phyloP scores from a whole-genome alignment of 176 grass and related monocot genomes.

The Paspalum vaginatum region DNA sequence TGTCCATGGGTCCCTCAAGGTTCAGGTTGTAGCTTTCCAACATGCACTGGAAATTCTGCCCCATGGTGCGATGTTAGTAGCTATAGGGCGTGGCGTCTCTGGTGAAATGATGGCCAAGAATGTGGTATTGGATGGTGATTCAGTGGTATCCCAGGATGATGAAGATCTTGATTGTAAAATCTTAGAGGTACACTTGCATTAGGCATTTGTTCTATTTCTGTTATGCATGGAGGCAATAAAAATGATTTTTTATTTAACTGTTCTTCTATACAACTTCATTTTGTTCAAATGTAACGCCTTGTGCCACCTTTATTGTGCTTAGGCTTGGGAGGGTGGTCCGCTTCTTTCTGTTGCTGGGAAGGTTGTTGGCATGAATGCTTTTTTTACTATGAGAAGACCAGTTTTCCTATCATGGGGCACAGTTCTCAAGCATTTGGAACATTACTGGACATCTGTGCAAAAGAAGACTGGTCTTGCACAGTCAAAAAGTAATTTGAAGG shows the following conservation, averaged over 20 bases:
- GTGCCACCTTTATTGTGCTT: neutral
- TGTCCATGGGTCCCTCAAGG: neutral
- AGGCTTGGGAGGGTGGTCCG: too few species aligned
- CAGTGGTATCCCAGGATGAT: neutral
- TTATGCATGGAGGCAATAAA: neutral
- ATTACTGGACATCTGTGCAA: too few species aligned
- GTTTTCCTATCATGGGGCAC: too few species aligned
- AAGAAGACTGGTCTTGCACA: too few species aligned
- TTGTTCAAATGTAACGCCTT: neutral
- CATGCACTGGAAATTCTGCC: neutral
- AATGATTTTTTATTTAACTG: neutral
- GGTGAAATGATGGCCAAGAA: neutral
- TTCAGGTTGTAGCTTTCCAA: neutral
- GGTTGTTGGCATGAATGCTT: too few species aligned
- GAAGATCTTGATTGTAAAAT: neutral
- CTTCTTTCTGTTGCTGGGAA: too few species aligned
- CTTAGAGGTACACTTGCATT: neutral
- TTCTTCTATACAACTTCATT: neutral
- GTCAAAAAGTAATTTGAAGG: too few species aligned
- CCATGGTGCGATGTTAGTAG: conserved; percentile 9
- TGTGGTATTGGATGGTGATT: neutral
- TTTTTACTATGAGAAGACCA: too few species aligned
- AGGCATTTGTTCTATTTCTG: neutral
- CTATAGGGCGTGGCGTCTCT: conserved; percentile 9
- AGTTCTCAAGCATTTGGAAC: too few species aligned